A percentile compares a stretch with the other conserved stretches of the same genome.
Conservation (phyloP, 805 yeast genomes). For the Wickerhamomyces rabaulensis region DNA sequence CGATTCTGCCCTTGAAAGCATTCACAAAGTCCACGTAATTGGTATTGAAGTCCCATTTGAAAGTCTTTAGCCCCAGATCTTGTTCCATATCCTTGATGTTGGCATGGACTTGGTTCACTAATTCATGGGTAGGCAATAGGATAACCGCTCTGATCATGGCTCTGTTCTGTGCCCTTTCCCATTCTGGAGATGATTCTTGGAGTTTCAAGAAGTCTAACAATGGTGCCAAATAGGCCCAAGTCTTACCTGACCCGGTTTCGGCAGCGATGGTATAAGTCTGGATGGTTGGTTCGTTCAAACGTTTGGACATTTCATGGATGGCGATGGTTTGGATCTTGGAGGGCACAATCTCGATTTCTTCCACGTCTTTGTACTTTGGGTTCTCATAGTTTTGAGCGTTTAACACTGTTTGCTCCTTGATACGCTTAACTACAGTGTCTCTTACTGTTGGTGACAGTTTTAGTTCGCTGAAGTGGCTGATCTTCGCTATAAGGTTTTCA, state of each 20-base stretch:
- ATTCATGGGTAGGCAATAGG: conserved; percentile 86
- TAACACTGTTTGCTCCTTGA: conserved; percentile 40
- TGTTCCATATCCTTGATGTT: conserved; percentile 30
- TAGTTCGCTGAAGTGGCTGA: conserved; percentile 60
- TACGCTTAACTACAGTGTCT: conserved; percentile 48
- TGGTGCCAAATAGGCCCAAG: conserved; percentile 86
- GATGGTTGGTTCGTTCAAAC: conserved; percentile 33
- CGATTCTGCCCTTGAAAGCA: conserved; percentile 50
- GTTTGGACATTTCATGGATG: conserved; percentile 33
- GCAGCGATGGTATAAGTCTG: conserved; percentile 82
- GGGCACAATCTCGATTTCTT: conserved; percentile 35
- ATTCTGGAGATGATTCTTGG: conserved; percentile 35
- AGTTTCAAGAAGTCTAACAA: conserved; percentile 61
- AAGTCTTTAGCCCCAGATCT: conserved; percentile 37
- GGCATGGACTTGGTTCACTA: conserved; percentile 71
- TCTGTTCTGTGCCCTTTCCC: conserved; percentile 29
- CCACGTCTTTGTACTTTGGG: conserved; percentile 8
- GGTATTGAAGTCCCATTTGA: conserved; percentile 60
- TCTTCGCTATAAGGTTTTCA: conserved; percentile 42
- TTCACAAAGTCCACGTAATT: conserved; percentile 48
- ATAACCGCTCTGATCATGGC: conserved; percentile 63
- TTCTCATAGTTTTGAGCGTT: conserved; percentile 23
- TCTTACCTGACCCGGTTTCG: conserved; percentile 96
- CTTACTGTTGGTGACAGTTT: conserved; percentile 65
- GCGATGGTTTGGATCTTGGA: conserved; percentile 84